Percentiles rank a stretch among this genome's conserved stretches.
These are phyloP conservation scores for Prillingera fragicola DNA, from an alignment of 1,284 basidiomycete genomes.

Conservation along the genomic window DNA sequence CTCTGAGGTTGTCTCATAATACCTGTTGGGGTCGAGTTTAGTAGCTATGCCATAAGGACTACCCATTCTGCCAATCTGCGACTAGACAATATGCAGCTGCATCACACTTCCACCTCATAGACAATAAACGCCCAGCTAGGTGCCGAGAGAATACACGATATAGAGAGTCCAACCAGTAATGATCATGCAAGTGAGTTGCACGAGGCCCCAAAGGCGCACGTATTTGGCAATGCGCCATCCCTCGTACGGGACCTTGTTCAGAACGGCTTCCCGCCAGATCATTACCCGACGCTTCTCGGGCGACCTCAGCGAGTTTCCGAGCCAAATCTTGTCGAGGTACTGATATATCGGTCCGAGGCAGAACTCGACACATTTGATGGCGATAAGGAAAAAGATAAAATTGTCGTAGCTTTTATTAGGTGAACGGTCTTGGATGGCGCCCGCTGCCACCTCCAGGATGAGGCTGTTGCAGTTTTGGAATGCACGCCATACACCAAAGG, in stretches of 20 bases:
- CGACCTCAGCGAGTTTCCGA: constrained; percentile 39
- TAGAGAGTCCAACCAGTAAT: constrained; percentile 14
- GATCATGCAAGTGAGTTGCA: not conserved
- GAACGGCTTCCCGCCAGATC: constrained; percentile 20
- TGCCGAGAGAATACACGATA: constrained; percentile 34
- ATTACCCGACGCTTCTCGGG: constrained; percentile 36
- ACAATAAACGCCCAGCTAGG: not conserved
- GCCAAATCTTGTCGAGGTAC: constrained; percentile 33
- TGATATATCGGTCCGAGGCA: constrained; percentile 43
- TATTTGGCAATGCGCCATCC: constrained; percentile 23
- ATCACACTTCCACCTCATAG: too few relatives aligned
- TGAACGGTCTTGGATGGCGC: constrained; percentile 48
- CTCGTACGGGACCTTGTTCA: constrained; percentile 13
- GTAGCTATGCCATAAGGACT: too few relatives aligned
- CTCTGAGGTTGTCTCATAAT: too few relatives aligned
- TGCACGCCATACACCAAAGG: constrained; percentile 50
- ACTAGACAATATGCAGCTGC: too few relatives aligned
- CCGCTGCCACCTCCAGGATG: constrained; percentile 47
- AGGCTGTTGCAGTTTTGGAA: constrained; percentile 39
- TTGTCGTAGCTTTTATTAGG: constrained; percentile 38
- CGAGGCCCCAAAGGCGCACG: constrained; percentile 4
- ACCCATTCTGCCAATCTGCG: too few relatives aligned
- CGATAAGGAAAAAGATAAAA: constrained; percentile 49
- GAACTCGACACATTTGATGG: constrained; percentile 47
- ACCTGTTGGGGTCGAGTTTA: too few relatives aligned